Percentiles rank a stretch among this genome's conserved stretches.
These are phyloP conservation scores for Cladophialophora carrionii DNA, from an alignment of 2,329 filamentous ascomycete genomes.

Conservation along the genomic window DNA sequence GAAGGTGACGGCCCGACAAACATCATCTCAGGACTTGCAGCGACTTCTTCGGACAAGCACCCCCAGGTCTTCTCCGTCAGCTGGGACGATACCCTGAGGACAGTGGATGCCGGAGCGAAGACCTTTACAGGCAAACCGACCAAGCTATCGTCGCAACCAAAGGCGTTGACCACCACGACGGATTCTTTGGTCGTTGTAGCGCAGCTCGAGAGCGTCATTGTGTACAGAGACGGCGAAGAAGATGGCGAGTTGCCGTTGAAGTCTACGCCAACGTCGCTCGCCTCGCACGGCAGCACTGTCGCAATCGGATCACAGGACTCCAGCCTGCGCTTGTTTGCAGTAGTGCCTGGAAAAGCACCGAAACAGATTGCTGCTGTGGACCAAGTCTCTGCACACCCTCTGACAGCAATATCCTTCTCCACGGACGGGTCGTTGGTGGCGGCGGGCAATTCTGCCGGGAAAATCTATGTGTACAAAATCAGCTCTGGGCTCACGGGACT, in stretches of 20 bases:
- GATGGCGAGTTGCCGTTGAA: constrained; percentile 64
- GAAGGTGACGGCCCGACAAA: constrained; percentile 84
- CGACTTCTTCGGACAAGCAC: constrained; percentile 46
- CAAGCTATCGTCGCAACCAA: constrained; percentile 78
- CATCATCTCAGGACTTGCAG: constrained; percentile 76
- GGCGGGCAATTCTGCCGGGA: constrained; percentile 79
- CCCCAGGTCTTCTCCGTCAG: constrained; percentile 79
- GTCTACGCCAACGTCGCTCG: constrained; percentile 71
- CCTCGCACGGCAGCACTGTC: constrained; percentile 67
- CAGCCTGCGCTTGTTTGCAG: constrained; percentile 72
- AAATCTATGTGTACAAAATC: constrained; percentile 79
- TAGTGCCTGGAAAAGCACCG: constrained; percentile 58
- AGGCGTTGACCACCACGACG: constrained; percentile 65
- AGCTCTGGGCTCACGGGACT: constrained; percentile 54
- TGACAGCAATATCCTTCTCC: constrained; percentile 85
- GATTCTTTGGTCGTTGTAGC: constrained; percentile 61
- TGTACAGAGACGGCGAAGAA: constrained; percentile 59
- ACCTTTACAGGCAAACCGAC: constrained; percentile 72
- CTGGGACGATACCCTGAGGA: constrained; percentile 91
- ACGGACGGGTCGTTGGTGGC: constrained; percentile 75
- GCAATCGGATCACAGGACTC: constrained; percentile 79
- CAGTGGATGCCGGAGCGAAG: constrained; percentile 72
- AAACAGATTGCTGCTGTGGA: constrained; percentile 59
- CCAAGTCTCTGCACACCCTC: constrained; percentile 68
- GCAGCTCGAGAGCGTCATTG: constrained; percentile 61